Evolutionary conservation across 1,284 basidiomycete species (phyloP), one percentile per base, ranked within the genome.

Genomic region (Melampsora americana): DNA sequence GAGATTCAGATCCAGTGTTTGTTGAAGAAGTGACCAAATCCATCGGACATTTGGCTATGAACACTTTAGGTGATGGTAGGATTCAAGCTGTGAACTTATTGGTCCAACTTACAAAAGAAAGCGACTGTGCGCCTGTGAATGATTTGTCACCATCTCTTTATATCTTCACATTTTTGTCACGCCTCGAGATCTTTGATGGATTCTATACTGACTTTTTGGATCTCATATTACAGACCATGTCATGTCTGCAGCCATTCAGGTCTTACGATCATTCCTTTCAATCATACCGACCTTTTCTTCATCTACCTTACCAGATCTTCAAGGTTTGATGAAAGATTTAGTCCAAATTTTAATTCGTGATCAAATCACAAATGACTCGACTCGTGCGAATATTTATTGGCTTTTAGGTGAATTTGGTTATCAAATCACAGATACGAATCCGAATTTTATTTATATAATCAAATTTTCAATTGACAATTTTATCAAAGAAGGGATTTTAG

Each of bases 71-170:
- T 60, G 42, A 77, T 53, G 16, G 65, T 73, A 82, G 85, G 84
- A 77, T 86, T 87, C 77, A 95, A 95, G 82, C 87, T 95, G 67
- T 86, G 85, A 39, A 85, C 1, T 84, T 97, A 66, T 83, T 89
- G 9, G 85, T 86, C 4, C 82, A 95, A 5, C 85, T 90, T 65
- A 87, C 86, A 26, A 79, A 84, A 26, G 89, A 90, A 44, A 94
- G 90, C 79, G 88, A 90, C 68, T 85, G 88, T 60, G 84, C 86
- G 0, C 86, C 93, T 11, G 84, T 95, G 77, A 85, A 89, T 39
- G 94, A 97, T 82, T 89, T 95, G 79, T 89, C 90, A 80, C 16
- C 30, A 18, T 53, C 44, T 72, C 35, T 62, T 56, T 32, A 92
- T 93, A 69, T 77, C 89, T 79, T 65, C 35, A 53, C 39, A 50